Evolutionary conservation across 1,284 basidiomycete genomes (phyloP), one percentile per base, ranked within the genome.

Genomic region (Kalmanozyma brasiliensis): DNA sequence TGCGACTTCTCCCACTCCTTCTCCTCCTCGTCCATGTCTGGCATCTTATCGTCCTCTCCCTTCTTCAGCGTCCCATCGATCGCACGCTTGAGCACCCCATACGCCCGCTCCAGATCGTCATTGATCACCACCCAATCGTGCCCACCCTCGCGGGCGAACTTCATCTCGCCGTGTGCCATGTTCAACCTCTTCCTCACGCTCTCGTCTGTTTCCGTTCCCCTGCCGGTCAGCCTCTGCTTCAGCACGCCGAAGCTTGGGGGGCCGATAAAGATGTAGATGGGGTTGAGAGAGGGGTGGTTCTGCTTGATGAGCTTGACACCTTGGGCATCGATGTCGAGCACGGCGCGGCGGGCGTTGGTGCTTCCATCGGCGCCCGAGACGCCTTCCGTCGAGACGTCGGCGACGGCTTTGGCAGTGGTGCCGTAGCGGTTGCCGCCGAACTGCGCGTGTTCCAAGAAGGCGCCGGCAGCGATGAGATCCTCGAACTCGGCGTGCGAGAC

Each of bases 261-360:
- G 0, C 92, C 89, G 78, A 99, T 88, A 84, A 99, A 99, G 73
- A 97, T 87, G 84, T 90, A 97, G 65, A 97, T 87, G 8, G 94
- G 92, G 76, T 91, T 86, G 38, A 98, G 84, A 49, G 88, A 84
- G 0, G 85, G 82, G 67, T 74, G 90, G 88, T 86, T 84, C 29
- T 86, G 83, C 82, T 93, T 94, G 79, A 98, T 90, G 83, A 94
- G 60, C 26, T 77, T 72, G 23, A 82, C 79, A 30, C 80, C 80
- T 55, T 95, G 94, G 13, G 93, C 90, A 81, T 99, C 95, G 70
- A 99, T 98, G 82, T 99, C 95, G 40, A 99, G 87, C 52, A 99
- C 89, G 81, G 95, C 98, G 14, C 93, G 84, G 51, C 82, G 82
- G 85, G 70, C 86, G 86, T 33, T 90, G 3, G 56, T 52, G 44